phyloP scores from a whole-genome alignment of 2,329 filamentous ascomycete genomes.

The Trichophyton rubrum region DNA sequence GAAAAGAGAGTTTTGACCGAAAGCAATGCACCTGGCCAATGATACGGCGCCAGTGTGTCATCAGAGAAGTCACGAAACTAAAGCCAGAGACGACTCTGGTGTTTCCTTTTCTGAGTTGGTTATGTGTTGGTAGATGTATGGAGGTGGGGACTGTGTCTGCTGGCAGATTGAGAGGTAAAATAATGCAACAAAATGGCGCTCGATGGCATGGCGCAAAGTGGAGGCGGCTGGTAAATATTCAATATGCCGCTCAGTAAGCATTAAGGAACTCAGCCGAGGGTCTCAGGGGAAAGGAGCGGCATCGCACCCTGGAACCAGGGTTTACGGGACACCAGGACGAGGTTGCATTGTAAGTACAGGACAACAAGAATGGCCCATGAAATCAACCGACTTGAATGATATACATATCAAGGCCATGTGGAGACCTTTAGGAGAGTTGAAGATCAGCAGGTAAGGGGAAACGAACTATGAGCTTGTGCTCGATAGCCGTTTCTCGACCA shows the following conservation, averaged over 20 bases:
- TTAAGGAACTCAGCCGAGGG: background rate
- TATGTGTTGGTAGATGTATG: background rate
- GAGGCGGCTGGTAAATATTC: background rate
- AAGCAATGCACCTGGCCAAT: background rate
- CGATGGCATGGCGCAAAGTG: background rate
- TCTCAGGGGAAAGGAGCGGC: background rate
- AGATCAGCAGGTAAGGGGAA: background rate
- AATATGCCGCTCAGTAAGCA: background rate
- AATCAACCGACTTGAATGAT: background rate
- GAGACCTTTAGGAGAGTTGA: background rate
- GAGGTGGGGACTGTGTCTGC: background rate
- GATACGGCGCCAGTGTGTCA: background rate
- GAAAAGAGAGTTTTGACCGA: background rate
- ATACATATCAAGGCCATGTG: background rate
- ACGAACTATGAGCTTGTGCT: conserved; percentile 1
- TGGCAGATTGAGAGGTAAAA: background rate
- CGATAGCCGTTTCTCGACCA: background rate
- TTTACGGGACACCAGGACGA: background rate
- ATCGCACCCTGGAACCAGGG: background rate
- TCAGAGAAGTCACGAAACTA: background rate
- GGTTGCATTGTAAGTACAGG: background rate
- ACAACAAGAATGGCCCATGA: background rate
- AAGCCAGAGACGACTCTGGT: background rate
- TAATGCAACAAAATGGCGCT: background rate
- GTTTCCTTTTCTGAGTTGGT: background rate